Evolutionary conservation across 176 grass and related monocot genomes (phyloP).

Genomic region (Paspalum vaginatum): DNA sequence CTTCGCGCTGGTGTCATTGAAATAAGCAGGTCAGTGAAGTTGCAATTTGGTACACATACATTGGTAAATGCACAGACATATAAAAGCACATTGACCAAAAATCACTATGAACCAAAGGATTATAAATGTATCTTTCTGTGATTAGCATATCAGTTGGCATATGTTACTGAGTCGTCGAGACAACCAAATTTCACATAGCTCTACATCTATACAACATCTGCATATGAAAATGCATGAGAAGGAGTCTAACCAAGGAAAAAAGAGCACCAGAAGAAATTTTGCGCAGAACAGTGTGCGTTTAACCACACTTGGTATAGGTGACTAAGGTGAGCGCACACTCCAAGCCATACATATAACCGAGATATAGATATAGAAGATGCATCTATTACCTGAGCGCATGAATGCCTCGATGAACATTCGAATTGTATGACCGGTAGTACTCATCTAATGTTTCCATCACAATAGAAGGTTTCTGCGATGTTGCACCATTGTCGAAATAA

Average conservation of each 20-base stretch:
- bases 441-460: conserved; percentile 73
- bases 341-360: background rate
- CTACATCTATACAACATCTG: conserved; percentile 1
- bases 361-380: conserved; percentile 19
- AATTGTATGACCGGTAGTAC: conserved; percentile 79
- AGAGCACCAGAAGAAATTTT: background rate
- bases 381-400: conserved; percentile 70
- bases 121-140: background rate
- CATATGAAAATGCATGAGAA: background rate
- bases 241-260: background rate
- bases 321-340: background rate
- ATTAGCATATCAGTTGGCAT: background rate
- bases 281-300: background rate
- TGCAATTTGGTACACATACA: background rate
- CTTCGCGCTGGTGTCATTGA: conserved; percentile 59
- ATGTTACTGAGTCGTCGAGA: background rate
- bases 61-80: background rate
- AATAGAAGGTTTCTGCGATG: conserved; percentile 84
- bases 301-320: background rate
- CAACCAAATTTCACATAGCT: conserved; percentile 14
- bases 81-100: background rate
- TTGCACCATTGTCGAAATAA: conserved; percentile 88
- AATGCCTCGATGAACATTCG: conserved; percentile 93
- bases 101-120: background rate
- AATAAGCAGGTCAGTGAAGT: conserved; percentile 18